A percentile compares a stretch with the other conserved stretches of the same genome.
Conservation (phyloP, 768 basidiomycete genomes). For the Lentinula sp. region DNA sequence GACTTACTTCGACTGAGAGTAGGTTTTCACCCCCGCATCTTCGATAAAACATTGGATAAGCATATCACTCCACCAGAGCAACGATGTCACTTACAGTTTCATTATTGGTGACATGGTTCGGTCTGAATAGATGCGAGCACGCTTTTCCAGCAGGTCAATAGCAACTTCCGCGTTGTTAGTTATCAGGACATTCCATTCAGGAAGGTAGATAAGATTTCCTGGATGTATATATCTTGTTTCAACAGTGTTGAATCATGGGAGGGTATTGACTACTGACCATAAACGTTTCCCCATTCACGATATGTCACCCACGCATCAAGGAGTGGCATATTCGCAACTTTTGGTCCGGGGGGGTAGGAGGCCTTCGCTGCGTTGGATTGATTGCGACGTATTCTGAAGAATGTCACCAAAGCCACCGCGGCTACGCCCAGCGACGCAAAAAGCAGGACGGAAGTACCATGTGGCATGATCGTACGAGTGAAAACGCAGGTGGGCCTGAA, state of each 20-base stretch:
- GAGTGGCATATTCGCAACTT: neutral
- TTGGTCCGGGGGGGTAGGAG: constrained; percentile 8
- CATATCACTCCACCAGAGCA: neutral
- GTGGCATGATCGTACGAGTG: neutral
- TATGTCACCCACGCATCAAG: constrained; percentile 4
- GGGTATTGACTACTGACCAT: neutral
- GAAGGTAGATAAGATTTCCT: constrained; percentile 18
- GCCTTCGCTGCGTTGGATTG: neutral
- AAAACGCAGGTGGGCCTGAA: neutral
- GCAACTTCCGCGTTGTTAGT: constrained; percentile 21
- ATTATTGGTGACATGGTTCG: constrained; percentile 11
- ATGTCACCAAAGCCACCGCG: neutral
- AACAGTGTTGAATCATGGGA: neutral
- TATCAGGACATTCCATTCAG: constrained; percentile 19
- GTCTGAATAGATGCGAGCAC: constrained; percentile 17
- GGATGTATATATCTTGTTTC: neutral
- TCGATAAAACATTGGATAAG: neutral
- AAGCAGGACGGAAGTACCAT: neutral
- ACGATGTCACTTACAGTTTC: constrained; percentile 10
- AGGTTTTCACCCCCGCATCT: neutral
- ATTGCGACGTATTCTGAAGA: neutral
- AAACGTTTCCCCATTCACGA: constrained; percentile 2
- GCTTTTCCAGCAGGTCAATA: constrained; percentile 16
- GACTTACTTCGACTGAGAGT: neutral
- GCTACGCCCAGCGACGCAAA: neutral